Percentiles rank a stretch among this genome's conserved stretches.
Evolutionary conservation across 1,284 basidiomycete species (phyloP).

Genomic region (Phellopilus nigrolimitatus): DNA sequence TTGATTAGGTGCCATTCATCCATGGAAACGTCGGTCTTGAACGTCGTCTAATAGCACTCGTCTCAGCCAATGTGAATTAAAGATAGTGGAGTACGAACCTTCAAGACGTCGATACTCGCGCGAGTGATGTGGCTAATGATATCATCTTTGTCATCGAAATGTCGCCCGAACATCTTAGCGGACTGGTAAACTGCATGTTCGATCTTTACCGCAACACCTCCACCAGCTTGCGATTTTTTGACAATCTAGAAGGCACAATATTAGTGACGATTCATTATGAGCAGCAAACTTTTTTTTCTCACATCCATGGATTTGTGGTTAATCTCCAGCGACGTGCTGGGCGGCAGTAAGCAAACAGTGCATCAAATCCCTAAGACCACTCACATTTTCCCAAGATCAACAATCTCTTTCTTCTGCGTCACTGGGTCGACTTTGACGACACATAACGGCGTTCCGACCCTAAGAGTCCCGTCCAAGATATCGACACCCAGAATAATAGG

Average conservation of each 20-base stretch:
- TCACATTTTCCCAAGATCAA: constrained; percentile 92
- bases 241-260: constrained; percentile 57
- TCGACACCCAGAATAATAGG: constrained; percentile 98
- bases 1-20: constrained; percentile 96
- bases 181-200: constrained; percentile 96
- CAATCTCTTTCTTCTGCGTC: constrained; percentile 88
- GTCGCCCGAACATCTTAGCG: constrained; percentile 89
- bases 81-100: constrained; percentile 49
- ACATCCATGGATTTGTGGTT: constrained; percentile 84
- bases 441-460: constrained; percentile 94
- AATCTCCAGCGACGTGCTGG: constrained; percentile 89
- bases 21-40: constrained; percentile 85
- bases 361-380: constrained; percentile 28
- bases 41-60: constrained; percentile 54
- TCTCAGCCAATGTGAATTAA: constrained; percentile 2
- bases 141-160: constrained; percentile 97
- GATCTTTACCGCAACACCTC: constrained; percentile 97
- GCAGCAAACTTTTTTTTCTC: constrained; percentile 24
- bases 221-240: constrained; percentile 91
- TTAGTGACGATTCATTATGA: constrained; percentile 27
- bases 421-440: constrained; percentile 86
- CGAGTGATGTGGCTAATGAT: constrained; percentile 88
- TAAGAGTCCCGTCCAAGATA: constrained; percentile 88
- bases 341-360: constrained; percentile 6
- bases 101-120: constrained; percentile 92